Conservation (phyloP, 2,329 filamentous ascomycete genomes). For the Colletotrichum lini region DNA sequence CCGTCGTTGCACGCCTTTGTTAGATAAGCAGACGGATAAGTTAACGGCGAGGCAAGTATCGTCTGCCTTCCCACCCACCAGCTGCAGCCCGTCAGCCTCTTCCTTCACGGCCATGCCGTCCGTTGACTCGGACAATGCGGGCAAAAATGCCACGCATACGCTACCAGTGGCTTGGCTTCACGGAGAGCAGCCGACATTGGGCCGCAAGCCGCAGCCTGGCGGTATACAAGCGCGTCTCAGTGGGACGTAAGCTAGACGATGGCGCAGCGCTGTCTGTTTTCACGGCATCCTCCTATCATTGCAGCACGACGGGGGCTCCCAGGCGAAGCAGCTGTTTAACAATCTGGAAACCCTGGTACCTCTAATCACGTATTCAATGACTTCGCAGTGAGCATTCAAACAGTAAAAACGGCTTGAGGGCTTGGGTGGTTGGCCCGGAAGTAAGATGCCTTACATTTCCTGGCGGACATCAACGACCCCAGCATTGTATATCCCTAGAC, state of each 20-base stretch:
- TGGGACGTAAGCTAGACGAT: not conserved
- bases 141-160: slow-evolving; percentile 19
- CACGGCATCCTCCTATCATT: not conserved
- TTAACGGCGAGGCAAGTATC: not conserved
- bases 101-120: not conserved
- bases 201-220: not conserved
- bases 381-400: not conserved
- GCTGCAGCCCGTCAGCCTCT: not conserved
- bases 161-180: not conserved
- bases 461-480: not conserved
- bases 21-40: not conserved
- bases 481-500: not conserved
- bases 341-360: too few species aligned
- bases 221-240: not conserved
- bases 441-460: not conserved
- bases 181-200: slow-evolving; percentile 10
- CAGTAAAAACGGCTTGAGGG: not conserved
- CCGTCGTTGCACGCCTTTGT: not conserved
- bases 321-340: not conserved
- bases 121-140: not conserved
- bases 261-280: not conserved
- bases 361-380: too few species aligned
- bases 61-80: too few species aligned
- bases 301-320: not conserved
- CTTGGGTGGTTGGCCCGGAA: not conserved